Evolutionary conservation across 2,329 filamentous ascomycete genomes (phyloP).

Genomic region (Fusarium euwallaceae): DNA sequence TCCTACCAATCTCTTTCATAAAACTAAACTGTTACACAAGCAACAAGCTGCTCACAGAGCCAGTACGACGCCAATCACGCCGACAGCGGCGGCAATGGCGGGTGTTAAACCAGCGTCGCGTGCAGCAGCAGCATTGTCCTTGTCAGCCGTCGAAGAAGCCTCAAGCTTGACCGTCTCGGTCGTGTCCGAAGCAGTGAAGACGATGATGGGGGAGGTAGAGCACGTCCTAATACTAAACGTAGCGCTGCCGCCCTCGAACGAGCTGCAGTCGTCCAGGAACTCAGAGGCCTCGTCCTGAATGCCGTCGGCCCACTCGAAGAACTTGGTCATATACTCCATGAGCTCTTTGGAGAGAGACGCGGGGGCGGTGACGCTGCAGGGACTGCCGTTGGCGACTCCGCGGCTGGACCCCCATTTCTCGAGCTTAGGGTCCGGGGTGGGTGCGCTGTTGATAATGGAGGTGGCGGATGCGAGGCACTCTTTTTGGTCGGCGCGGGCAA

Average conservation of each 20-base stretch:
- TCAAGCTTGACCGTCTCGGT: constrained; percentile 1
- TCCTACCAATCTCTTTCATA: not conserved
- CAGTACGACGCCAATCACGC: not conserved
- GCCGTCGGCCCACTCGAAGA: not conserved
- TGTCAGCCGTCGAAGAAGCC: not conserved
- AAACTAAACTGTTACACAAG: not conserved
- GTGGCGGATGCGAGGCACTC: not conserved
- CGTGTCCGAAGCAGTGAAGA: not conserved
- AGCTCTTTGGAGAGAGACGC: constrained; percentile 3
- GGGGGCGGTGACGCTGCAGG: constrained; percentile 3
- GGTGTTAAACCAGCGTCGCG: not conserved
- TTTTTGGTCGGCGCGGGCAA: not conserved
- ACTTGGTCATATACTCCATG: constrained; percentile 4
- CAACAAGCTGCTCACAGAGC: not conserved
- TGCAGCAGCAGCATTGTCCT: not conserved
- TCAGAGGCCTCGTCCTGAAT: not conserved
- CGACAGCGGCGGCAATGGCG: not conserved
- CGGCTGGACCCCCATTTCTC: not conserved
- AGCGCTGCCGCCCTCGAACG: not conserved
- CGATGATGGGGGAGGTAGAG: not conserved
- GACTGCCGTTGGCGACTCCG: not conserved
- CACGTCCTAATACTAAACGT: not conserved
- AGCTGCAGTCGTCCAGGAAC: not conserved
- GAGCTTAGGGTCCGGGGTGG: not conserved
- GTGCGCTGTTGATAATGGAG: not conserved